A percentile compares a stretch with the other conserved stretches of the same genome.
Evolutionary conservation across 306 rosid genomes (phyloP).

Genomic region (Phaseolus lunatus): DNA sequence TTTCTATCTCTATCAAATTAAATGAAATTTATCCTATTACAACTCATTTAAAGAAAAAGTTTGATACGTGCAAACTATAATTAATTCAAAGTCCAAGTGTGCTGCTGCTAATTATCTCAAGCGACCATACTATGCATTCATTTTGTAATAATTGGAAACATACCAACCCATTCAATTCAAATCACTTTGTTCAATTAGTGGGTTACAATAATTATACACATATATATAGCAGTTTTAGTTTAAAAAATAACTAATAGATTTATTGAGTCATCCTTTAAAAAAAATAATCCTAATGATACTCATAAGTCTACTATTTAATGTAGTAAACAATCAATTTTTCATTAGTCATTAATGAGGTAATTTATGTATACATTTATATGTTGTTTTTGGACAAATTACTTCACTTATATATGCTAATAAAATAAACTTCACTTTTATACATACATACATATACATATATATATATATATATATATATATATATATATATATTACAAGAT

Average conservation of each 20-base stretch:
- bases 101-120: background rate
- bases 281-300: background rate
- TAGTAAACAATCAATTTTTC: background rate
- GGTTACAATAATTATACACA: background rate
- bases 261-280: background rate
- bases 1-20: background rate
- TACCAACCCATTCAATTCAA: background rate
- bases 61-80: background rate
- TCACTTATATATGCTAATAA: too few relatives aligned
- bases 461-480: too few relatives aligned
- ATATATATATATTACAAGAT: too few relatives aligned
- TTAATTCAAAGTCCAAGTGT: background rate
- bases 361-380: background rate
- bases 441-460: too few relatives aligned
- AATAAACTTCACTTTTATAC: too few relatives aligned
- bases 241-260: background rate
- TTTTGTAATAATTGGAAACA: conserved; percentile 11
- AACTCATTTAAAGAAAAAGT: background rate
- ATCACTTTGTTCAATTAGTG: background rate
- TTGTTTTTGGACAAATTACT: too few relatives aligned
- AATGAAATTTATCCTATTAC: background rate
- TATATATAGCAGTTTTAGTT: background rate
- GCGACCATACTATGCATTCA: background rate
- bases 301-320: background rate
- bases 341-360: background rate